Evolutionary conservation across 495 filamentous ascomycete species (phyloP).

Genomic region (Podospora didyma): DNA sequence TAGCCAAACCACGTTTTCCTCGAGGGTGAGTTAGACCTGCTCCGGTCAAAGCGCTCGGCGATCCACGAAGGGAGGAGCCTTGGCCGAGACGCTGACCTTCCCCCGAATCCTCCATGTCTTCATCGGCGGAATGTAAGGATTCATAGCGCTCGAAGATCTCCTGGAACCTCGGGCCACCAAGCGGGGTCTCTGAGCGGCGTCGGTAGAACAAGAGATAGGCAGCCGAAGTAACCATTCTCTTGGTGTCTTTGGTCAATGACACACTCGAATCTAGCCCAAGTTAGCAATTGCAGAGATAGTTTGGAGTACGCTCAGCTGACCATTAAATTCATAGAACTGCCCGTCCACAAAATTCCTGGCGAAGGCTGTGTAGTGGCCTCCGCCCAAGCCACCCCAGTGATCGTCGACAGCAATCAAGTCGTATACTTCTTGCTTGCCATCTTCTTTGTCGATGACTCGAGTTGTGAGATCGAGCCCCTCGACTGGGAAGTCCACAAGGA

Average conservation of each 20-base stretch:
- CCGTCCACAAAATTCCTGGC: conserved; percentile 85
- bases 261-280: conserved; percentile 63
- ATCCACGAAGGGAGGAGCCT: conserved; percentile 77
- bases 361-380: conserved; percentile 92
- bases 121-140: conserved; percentile 37
- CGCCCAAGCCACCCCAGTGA: conserved; percentile 86
- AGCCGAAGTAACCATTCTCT: conserved; percentile 57
- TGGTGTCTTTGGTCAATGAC: conserved; percentile 46
- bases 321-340: conserved; percentile 93
- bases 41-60: conserved; percentile 77
- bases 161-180: conserved; percentile 73
- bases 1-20: conserved; percentile 56
- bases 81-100: conserved; percentile 80
- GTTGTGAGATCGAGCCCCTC: conserved; percentile 78
- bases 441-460: conserved; percentile 70
- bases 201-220: conserved; percentile 97
- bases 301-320: conserved; percentile 40
- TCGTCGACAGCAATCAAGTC: conserved; percentile 94
- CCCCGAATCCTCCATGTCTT: conserved; percentile 58
- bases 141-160: conserved; percentile 58
- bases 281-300: conserved; percentile 1
- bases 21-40: conserved; percentile 68
- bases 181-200: conserved; percentile 66
- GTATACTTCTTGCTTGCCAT: conserved; percentile 77
- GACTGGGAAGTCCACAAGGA: conserved; percentile 86